These are phyloP conservation scores for Isatis lusitanica DNA, from an alignment of 441 rosid genomes.

Conservation along the genomic window DNA sequence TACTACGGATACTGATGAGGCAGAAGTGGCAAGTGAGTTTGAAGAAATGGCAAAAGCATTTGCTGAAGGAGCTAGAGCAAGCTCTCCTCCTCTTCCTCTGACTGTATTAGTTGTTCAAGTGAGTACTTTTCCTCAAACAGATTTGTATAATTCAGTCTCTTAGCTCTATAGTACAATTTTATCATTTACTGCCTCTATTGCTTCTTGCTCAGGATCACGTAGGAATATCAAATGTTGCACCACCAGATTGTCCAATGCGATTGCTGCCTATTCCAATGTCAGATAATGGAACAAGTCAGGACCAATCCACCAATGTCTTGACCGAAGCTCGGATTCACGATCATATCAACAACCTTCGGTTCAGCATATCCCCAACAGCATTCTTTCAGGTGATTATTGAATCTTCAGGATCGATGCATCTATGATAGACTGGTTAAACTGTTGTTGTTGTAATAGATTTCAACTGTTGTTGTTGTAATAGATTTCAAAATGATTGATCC, in stretches of 20 bases:
- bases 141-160: not conserved
- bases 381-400: slow-evolving; percentile 72
- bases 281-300: slow-evolving; percentile 39
- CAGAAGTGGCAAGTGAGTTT: slow-evolving; percentile 56
- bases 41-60: slow-evolving; percentile 70
- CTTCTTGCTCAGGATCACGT: slow-evolving; percentile 68
- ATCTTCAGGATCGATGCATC: slow-evolving; percentile 7
- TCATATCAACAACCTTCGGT: slow-evolving; percentile 67
- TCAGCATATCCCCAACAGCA: slow-evolving; percentile 92
- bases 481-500: slow-evolving; percentile 22
- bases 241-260: slow-evolving; percentile 76
- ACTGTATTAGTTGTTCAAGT: slow-evolving; percentile 93
- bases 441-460: not conserved
- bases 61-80: slow-evolving; percentile 62
- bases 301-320: slow-evolving; percentile 33
- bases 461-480: not conserved
- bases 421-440: not conserved
- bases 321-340: slow-evolving; percentile 85
- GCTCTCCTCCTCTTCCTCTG: slow-evolving; percentile 70
- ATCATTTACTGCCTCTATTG: not conserved
- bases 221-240: slow-evolving; percentile 94
- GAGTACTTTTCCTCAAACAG: slow-evolving; percentile 11
- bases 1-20: slow-evolving; percentile 51
- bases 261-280: slow-evolving; percentile 47
- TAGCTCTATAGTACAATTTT: not conserved